phyloP scores from a whole-genome alignment of 2,329 filamentous ascomycete species.

The Aureobasidium sp. region DNA sequence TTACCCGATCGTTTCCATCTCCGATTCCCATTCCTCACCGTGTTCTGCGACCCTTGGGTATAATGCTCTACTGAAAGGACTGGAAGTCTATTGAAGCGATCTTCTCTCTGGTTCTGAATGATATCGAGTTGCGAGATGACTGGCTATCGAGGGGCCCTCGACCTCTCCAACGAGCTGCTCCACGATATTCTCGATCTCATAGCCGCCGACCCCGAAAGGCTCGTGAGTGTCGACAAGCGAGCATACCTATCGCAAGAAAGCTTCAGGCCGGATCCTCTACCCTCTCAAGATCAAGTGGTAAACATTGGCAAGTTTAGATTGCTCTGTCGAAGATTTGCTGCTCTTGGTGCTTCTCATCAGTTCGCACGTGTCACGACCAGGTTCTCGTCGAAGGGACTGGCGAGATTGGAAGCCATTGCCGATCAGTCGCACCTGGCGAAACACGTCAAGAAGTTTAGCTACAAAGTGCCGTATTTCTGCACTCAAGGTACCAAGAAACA shows the following conservation, averaged over 20 bases:
- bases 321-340: slow-evolving; percentile 41
- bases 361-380: slow-evolving; percentile 44
- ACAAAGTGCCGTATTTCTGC: slow-evolving; percentile 52
- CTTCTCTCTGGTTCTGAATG: not conserved
- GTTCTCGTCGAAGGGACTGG: slow-evolving; percentile 42
- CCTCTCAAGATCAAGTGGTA: slow-evolving; percentile 33
- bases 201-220: slow-evolving; percentile 42
- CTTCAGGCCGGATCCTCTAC: slow-evolving; percentile 37
- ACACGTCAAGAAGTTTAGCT: slow-evolving; percentile 51
- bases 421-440: slow-evolving; percentile 40
- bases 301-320: slow-evolving; percentile 40
- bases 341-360: slow-evolving; percentile 42
- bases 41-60: not conserved
- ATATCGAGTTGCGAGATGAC: not conserved
- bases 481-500: slow-evolving; percentile 35
- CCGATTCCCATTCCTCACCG: not conserved
- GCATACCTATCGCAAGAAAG: slow-evolving; percentile 45
- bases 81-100: not conserved
- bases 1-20: not conserved
- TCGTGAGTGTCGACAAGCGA: slow-evolving; percentile 41
- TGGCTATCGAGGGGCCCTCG: slow-evolving; percentile 20
- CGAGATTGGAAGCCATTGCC: slow-evolving; percentile 41
- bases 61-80: not conserved
- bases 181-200: slow-evolving; percentile 44
- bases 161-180: slow-evolving; percentile 42